These are phyloP conservation scores for Clarkia xantiana DNA, from an alignment of 345 rosid genomes.

Conservation along the genomic window DNA sequence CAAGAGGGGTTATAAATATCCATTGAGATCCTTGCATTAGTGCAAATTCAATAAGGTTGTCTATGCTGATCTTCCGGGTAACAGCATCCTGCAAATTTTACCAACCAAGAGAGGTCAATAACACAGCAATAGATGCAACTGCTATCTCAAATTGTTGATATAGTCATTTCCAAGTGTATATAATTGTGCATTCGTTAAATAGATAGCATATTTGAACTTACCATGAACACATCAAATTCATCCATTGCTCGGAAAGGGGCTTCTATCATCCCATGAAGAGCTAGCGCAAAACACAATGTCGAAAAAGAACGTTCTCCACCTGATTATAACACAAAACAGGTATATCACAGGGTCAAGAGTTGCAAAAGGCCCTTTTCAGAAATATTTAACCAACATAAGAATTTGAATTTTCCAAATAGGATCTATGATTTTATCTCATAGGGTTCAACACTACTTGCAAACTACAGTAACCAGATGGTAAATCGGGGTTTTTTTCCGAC, in stretches of 20 bases:
- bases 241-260: conserved; percentile 98
- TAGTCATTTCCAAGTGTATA: neutral
- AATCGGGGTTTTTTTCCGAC: too few species aligned
- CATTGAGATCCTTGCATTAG: conserved; percentile 73
- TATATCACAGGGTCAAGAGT: neutral
- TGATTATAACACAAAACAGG: conserved; percentile 13
- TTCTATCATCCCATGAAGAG: conserved; percentile 89
- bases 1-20: conserved; percentile 98
- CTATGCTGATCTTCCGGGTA: conserved; percentile 87
- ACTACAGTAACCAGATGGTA: too few species aligned
- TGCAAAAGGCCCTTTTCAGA: neutral
- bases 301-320: conserved; percentile 99
- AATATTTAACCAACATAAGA: too few species aligned
- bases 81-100: conserved; percentile 64
- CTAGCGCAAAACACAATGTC: conserved; percentile 82
- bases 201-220: conserved; percentile 9
- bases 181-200: neutral
- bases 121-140: neutral
- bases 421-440: too few species aligned
- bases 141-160: neutral
- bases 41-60: conserved; percentile 78
- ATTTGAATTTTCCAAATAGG: too few species aligned
- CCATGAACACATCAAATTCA: conserved; percentile 98
- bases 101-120: neutral
- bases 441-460: too few species aligned